Conservation (phyloP, 108 stramenopile genomes). For the Pseudonitzschia pungens region DNA sequence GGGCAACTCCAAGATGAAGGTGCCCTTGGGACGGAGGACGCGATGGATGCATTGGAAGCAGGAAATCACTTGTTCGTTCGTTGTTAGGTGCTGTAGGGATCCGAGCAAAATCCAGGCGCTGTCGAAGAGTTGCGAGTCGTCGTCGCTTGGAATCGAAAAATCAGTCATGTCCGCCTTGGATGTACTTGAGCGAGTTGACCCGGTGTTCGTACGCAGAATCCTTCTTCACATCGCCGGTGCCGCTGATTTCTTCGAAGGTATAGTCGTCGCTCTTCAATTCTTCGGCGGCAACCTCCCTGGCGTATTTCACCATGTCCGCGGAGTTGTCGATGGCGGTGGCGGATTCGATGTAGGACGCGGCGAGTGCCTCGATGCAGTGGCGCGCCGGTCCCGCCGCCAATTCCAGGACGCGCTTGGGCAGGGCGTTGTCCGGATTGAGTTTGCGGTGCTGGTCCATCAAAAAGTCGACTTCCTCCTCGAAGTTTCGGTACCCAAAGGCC, state of each 20-base stretch:
- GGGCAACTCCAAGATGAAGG: constrained; percentile 73
- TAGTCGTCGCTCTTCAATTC: constrained; percentile 41
- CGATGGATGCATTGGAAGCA: constrained; percentile 54
- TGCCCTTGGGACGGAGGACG: constrained; percentile 48
- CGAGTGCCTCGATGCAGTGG: constrained; percentile 67
- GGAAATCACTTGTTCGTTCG: constrained; percentile 68
- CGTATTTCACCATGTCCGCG: constrained; percentile 70
- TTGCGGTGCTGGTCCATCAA: constrained; percentile 52
- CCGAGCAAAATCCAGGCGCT: constrained; percentile 81
- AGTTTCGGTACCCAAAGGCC: constrained; percentile 82
- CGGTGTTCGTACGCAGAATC: constrained; percentile 12
- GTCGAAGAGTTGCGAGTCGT: constrained; percentile 39
- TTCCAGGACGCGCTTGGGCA: constrained; percentile 54
- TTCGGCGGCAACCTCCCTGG: constrained; percentile 45
- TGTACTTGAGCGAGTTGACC: constrained; percentile 31
- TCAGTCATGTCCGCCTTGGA: constrained; percentile 67
- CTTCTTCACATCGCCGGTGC: constrained; percentile 62
- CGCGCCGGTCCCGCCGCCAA: constrained; percentile 82
- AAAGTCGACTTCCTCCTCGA: constrained; percentile 79
- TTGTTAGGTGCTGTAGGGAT: constrained; percentile 75
- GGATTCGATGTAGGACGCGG: constrained; percentile 26
- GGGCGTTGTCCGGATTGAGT: constrained; percentile 20
- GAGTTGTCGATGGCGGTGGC: constrained; percentile 70
- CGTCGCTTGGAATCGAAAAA: constrained; percentile 1
- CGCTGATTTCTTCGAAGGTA: constrained; percentile 29